Evolutionary conservation across 2,329 filamentous ascomycete species (phyloP).

Genomic region (Colletotrichum tamarilloi): DNA sequence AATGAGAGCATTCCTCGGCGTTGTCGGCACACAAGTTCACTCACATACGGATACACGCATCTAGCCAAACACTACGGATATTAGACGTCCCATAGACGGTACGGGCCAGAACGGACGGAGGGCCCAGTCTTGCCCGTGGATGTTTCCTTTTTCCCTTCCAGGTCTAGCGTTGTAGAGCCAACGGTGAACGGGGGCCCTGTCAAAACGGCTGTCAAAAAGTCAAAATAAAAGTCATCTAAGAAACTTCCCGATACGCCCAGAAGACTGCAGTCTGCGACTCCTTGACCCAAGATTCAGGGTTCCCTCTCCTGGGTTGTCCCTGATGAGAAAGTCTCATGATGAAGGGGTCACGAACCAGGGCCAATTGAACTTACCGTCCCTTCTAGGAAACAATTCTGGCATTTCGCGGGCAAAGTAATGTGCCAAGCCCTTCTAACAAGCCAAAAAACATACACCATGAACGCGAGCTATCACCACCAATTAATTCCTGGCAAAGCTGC

Average conservation of each 20-base stretch:
- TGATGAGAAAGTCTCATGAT: not conserved
- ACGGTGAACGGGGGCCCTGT: not conserved
- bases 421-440: not conserved
- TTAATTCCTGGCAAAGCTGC: not conserved
- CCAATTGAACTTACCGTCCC: not conserved
- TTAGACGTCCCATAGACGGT: not conserved
- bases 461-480: not conserved
- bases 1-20: not conserved
- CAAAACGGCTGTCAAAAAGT: constrained; percentile 16
- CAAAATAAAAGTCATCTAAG: constrained; percentile 13
- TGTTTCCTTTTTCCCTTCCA: constrained; percentile 16
- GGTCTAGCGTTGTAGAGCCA: constrained; percentile 13
- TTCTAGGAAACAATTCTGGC: not conserved
- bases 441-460: not conserved
- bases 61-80: no score
- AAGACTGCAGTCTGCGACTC: not conserved
- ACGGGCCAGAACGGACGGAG: not conserved
- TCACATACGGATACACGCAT: no score
- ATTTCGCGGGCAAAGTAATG: not conserved
- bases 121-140: constrained; percentile 15
- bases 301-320: not conserved
- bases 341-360: not conserved
- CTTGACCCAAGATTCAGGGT: not conserved
- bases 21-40: not conserved
- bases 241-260: constrained; percentile 1